phyloP scores from a whole-genome alignment of 495 filamentous ascomycete genomes.

The Penicillium samsonianum region DNA sequence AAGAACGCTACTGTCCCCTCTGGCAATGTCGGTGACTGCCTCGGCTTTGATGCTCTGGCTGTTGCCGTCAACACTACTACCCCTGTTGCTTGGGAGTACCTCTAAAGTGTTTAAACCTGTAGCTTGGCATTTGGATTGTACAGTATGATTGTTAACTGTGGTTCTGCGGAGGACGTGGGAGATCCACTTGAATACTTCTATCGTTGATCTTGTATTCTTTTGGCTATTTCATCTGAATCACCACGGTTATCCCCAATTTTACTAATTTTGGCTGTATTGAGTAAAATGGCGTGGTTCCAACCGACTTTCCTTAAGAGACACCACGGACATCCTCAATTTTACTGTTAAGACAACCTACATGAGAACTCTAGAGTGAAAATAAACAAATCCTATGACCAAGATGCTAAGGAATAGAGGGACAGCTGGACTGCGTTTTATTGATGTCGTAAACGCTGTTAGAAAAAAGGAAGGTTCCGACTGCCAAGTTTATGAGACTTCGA shows the following conservation, averaged over 20 bases:
- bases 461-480: no score
- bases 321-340: no score
- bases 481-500: no score
- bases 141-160: neutral
- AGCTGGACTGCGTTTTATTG: no score
- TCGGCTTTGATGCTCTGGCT: conserved; percentile 36
- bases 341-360: no score
- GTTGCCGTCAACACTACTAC: conserved; percentile 14
- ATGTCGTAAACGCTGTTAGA: no score
- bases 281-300: neutral
- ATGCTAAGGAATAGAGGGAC: no score
- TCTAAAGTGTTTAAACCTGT: conserved; percentile 21
- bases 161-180: neutral
- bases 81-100: conserved; percentile 37
- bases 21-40: conserved; percentile 34
- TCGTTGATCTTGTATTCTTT: neutral
- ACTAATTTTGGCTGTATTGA: neutral
- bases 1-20: conserved; percentile 38
- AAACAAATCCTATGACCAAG: no score
- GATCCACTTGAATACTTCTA: neutral
- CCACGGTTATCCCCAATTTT: neutral
- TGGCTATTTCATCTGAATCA: neutral
- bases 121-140: conserved; percentile 1
- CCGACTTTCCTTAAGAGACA: no score
- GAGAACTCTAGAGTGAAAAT: no score